These are phyloP conservation scores for Lachancea sp. DNA, from an alignment of 805 yeast genomes.

Conservation along the genomic window DNA sequence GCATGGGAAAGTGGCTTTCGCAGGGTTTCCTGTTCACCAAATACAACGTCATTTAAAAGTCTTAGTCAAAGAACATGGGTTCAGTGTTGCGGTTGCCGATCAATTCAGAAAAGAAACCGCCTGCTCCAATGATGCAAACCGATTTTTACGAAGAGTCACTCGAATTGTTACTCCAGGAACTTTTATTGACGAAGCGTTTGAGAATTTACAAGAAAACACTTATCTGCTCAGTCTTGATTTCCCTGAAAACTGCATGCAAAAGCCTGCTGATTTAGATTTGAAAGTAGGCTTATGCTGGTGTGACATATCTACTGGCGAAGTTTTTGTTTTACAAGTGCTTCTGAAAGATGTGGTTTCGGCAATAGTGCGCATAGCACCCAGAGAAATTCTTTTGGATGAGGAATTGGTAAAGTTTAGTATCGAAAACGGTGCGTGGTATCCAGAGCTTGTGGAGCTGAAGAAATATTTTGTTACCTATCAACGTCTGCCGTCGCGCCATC, in stretches of 20 bases:
- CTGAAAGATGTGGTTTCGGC: slow-evolving; percentile 60
- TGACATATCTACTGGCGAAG: slow-evolving; percentile 78
- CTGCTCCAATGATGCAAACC: slow-evolving; percentile 32
- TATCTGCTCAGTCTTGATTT: slow-evolving; percentile 60
- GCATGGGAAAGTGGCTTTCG: slow-evolving; percentile 57
- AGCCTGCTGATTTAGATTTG: slow-evolving; percentile 32
- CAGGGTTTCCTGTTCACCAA: slow-evolving; percentile 80
- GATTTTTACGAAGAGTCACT: slow-evolving; percentile 61
- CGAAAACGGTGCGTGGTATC: slow-evolving; percentile 46
- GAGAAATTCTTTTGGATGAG: slow-evolving; percentile 62
- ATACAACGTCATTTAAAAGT: slow-evolving; percentile 66
- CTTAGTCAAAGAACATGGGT: slow-evolving; percentile 61
- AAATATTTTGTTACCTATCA: slow-evolving; percentile 54
- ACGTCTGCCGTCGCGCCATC: slow-evolving; percentile 36
- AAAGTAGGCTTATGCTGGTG: slow-evolving; percentile 79
- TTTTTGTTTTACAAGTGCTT: slow-evolving; percentile 59
- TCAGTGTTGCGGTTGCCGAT: slow-evolving; percentile 78
- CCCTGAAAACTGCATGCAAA: slow-evolving; percentile 42
- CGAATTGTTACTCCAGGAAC: slow-evolving; percentile 92
- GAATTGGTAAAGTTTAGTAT: slow-evolving; percentile 37
- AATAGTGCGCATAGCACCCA: slow-evolving; percentile 70
- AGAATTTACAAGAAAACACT: slow-evolving; percentile 67
- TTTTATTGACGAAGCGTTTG: slow-evolving; percentile 74
- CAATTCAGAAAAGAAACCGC: slow-evolving; percentile 39
- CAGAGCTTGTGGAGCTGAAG: slow-evolving; percentile 51